phyloP scores from a whole-genome alignment of 2,329 filamentous ascomycete species.

The Chrysoporthe cubensis region DNA sequence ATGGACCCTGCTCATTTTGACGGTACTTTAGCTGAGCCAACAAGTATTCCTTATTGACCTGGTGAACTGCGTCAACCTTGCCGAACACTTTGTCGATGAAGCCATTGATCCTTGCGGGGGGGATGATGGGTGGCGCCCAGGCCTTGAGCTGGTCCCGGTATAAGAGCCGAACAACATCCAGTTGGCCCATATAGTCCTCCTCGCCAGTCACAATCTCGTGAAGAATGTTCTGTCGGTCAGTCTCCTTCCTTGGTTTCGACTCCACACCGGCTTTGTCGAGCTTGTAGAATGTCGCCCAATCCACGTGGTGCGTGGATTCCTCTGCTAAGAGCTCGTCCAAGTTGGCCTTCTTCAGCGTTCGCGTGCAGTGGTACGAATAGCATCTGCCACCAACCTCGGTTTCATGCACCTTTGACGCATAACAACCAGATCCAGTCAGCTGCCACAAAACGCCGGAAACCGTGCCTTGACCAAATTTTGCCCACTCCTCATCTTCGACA shows the following conservation, averaged over 20 bases:
- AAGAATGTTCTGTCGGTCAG: conserved; percentile 89
- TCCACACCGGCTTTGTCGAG: conserved; percentile 78
- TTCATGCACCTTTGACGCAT: conserved; percentile 82
- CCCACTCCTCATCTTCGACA: conserved; percentile 93
- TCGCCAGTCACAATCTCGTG: conserved; percentile 96
- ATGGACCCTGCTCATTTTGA: conserved; percentile 95
- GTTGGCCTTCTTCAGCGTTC: conserved; percentile 93
- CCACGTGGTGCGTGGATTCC: conserved; percentile 70
- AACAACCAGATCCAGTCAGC: conserved; percentile 88
- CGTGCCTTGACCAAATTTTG: conserved; percentile 81
- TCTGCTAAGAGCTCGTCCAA: conserved; percentile 74
- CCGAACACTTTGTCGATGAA: conserved; percentile 90
- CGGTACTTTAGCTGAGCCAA: conserved; percentile 94
- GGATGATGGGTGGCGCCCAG: conserved; percentile 79
- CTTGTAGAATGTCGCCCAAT: conserved; percentile 90
- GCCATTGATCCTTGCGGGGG: conserved; percentile 74
- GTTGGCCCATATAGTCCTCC: conserved; percentile 85
- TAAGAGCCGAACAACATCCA: conserved; percentile 82
- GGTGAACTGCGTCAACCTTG: conserved; percentile 83
- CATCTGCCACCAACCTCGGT: conserved; percentile 73
- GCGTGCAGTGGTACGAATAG: conserved; percentile 91
- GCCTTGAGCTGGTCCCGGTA: conserved; percentile 80
- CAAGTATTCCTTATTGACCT: conserved; percentile 90
- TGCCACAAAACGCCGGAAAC: conserved; percentile 94
- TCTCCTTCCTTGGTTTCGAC: conserved; percentile 77